These are phyloP conservation scores for Brachypodium distachyon DNA, from an alignment of 202 grass and related monocot genomes.

Conservation along the genomic window DNA sequence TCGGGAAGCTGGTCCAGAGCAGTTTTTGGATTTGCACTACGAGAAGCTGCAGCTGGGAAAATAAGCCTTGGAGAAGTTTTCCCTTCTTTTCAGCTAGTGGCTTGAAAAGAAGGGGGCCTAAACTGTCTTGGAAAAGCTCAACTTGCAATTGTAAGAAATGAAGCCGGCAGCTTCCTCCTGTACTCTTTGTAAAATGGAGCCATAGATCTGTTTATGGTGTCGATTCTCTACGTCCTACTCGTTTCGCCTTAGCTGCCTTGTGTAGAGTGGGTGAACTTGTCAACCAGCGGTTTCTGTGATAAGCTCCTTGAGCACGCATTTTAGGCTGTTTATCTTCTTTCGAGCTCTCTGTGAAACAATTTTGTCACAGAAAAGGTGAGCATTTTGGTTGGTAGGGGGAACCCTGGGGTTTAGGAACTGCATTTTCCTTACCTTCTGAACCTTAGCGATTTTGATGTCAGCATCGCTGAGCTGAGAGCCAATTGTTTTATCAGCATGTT, in stretches of 20 bases:
- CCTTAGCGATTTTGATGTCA: slow-evolving; percentile 53
- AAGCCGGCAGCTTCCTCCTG: neutral
- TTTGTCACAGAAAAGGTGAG: neutral
- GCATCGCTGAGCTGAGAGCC: slow-evolving; percentile 54
- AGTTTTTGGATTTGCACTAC: too few relatives aligned
- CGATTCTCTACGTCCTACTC: neutral
- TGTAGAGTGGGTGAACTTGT: neutral
- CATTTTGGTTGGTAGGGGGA: neutral
- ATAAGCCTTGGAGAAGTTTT: too few relatives aligned
- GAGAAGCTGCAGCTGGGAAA: too few relatives aligned
- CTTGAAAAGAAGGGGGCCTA: too few relatives aligned
- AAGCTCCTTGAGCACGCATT: slow-evolving; percentile 18
- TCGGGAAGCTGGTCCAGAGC: too few relatives aligned
- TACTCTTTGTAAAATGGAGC: neutral
- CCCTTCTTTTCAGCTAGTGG: too few relatives aligned
- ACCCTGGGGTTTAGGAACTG: neutral
- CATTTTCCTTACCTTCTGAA: slow-evolving; percentile 55
- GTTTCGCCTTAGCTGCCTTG: neutral
- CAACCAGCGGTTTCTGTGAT: neutral
- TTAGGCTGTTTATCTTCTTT: slow-evolving; percentile 66
- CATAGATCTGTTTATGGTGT: neutral
- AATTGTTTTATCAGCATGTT: slow-evolving; percentile 56
- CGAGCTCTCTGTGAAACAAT: slow-evolving; percentile 47
- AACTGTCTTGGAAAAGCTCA: neutral
- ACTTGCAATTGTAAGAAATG: neutral